Conservation (phyloP, 2,329 filamentous ascomycete species). For the Stylonectria norvegica region DNA sequence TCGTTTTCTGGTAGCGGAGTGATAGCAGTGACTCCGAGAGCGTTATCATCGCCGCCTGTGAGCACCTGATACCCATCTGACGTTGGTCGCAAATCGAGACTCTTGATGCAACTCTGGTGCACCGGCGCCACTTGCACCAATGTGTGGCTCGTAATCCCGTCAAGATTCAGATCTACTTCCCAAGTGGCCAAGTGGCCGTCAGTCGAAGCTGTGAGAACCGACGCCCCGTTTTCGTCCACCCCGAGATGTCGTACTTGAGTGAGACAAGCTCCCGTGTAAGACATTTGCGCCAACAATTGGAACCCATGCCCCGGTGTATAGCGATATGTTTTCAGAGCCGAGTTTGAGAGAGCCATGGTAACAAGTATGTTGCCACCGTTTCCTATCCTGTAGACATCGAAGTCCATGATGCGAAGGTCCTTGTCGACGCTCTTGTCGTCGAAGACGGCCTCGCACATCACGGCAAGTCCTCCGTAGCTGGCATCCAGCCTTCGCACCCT, state of each 20-base stretch:
- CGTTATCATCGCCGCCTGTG: conserved; percentile 87
- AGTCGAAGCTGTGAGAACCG: conserved; percentile 68
- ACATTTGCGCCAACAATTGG: conserved; percentile 48
- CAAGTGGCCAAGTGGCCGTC: conserved; percentile 64
- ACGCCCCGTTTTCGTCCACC: conserved; percentile 25
- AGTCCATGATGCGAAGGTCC: conserved; percentile 79
- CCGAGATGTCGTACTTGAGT: conserved; percentile 58
- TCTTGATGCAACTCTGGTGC: conserved; percentile 82
- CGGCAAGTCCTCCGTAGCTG: conserved; percentile 47
- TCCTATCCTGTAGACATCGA: conserved; percentile 52
- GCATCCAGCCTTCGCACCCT: conserved; percentile 54
- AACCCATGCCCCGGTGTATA: conserved; percentile 46
- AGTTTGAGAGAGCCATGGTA: conserved; percentile 79
- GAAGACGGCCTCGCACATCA: conserved; percentile 55
- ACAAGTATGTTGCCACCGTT: conserved; percentile 49
- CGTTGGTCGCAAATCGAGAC: conserved; percentile 44
- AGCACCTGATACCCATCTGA: conserved; percentile 49
- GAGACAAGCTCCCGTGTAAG: conserved; percentile 71
- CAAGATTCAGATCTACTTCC: conserved; percentile 14
- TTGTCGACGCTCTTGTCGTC: conserved; percentile 48
- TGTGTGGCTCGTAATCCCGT: conserved; percentile 16
- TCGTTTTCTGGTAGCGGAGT: conserved; percentile 13
- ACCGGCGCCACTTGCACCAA: conserved; percentile 42
- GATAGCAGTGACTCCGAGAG: conserved; percentile 56
- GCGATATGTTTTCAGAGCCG: conserved; percentile 61